Evolutionary conservation across 164 flowering plant genomes (phyloP).

Genomic region (Kingdonia uniflora): DNA sequence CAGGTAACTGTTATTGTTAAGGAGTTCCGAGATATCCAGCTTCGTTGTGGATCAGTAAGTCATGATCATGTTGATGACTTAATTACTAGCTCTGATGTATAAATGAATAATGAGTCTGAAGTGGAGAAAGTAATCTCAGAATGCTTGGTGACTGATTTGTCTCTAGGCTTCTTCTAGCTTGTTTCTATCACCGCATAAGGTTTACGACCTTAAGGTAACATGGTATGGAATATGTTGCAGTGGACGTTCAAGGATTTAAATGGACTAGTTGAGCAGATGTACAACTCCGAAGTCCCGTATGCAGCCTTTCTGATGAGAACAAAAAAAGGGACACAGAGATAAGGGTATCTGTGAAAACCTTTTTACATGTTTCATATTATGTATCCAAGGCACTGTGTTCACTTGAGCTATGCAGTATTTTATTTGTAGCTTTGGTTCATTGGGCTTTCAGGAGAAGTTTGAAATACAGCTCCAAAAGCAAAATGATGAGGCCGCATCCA

Average conservation of each 20-base stretch:
- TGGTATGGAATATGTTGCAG: conserved; percentile 24
- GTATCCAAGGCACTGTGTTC: neutral
- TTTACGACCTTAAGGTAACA: no score
- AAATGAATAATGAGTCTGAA: conserved; percentile 32
- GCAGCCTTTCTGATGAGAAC: conserved; percentile 58
- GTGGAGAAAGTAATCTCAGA: conserved; percentile 50
- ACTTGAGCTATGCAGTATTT: neutral
- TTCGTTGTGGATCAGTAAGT: conserved; percentile 54
- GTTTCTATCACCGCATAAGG: no score
- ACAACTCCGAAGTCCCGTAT: conserved; percentile 74
- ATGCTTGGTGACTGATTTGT: conserved; percentile 14
- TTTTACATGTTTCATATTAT: no score
- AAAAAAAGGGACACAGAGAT: conserved; percentile 46
- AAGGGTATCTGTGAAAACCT: conserved; percentile 30
- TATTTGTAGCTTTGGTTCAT: neutral
- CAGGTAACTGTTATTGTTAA: conserved; percentile 82
- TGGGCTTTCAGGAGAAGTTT: conserved; percentile 43
- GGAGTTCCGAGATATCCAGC: conserved; percentile 87
- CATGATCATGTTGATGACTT: conserved; percentile 19
- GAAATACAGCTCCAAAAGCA: conserved; percentile 61
- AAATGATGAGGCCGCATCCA: conserved; percentile 59
- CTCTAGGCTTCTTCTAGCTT: no score
- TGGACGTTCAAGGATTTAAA: conserved; percentile 76
- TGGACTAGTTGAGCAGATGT: conserved; percentile 94
- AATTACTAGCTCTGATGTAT: conserved; percentile 9